These are phyloP conservation scores for Blastobotrys muscicola DNA, from an alignment of 805 yeast genomes.

Conservation along the genomic window DNA sequence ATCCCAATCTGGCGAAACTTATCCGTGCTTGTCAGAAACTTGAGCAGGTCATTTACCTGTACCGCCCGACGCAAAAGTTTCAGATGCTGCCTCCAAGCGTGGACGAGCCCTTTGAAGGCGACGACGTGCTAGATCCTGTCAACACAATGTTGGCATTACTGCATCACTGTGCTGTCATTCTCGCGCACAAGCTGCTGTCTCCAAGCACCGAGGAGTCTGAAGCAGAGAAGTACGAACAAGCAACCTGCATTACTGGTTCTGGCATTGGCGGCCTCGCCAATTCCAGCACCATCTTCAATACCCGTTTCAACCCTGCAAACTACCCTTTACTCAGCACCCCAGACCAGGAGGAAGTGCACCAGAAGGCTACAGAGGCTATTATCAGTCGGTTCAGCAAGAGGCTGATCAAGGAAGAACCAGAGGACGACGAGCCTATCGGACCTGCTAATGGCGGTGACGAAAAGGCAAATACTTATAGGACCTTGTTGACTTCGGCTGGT, in stretches of 20 bases:
- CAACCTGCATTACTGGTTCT: too few relatives aligned
- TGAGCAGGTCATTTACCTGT: slow-evolving; percentile 31
- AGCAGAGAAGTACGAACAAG: too few relatives aligned
- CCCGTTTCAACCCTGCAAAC: slow-evolving; percentile 1
- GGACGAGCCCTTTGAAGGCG: slow-evolving; percentile 20
- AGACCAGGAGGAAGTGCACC: too few relatives aligned
- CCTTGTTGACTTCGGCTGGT: slow-evolving; percentile 21
- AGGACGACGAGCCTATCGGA: background rate
- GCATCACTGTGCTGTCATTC: slow-evolving; percentile 23
- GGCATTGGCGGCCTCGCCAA: background rate
- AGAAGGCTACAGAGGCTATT: too few relatives aligned
- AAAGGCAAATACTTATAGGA: background rate
- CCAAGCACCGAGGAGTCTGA: background rate
- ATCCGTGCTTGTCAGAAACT: slow-evolving; percentile 26
- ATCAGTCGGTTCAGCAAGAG: too few relatives aligned
- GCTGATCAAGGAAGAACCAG: too few relatives aligned
- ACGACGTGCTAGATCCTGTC: slow-evolving; percentile 18
- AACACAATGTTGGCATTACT: slow-evolving; percentile 22
- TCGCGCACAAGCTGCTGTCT: slow-evolving; percentile 26
- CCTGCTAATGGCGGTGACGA: background rate
- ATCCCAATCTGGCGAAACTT: slow-evolving; percentile 25
- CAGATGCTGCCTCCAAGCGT: slow-evolving; percentile 19
- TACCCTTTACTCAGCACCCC: background rate
- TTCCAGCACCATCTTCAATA: background rate
- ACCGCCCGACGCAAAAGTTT: slow-evolving; percentile 26